phyloP scores from a whole-genome alignment of 805 yeast species.

The Blastobotrys robertii region DNA sequence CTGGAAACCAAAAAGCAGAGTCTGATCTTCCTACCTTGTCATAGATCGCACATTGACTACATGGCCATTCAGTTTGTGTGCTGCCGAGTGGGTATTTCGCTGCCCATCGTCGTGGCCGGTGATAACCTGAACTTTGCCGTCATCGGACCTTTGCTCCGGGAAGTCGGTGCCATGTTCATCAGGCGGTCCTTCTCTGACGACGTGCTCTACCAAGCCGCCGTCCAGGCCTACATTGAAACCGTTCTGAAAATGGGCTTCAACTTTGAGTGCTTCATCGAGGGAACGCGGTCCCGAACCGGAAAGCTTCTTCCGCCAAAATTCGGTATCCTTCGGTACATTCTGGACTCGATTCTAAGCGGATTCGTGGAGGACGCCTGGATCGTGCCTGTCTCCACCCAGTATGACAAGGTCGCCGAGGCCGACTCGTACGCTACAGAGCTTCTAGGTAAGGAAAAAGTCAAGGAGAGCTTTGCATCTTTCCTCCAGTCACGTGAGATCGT shows the following conservation, averaged over 20 bases:
- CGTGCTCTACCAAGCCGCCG: constrained; percentile 35
- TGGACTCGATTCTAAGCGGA: constrained; percentile 38
- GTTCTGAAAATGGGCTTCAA: constrained; percentile 39
- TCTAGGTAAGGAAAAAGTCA: constrained; percentile 46
- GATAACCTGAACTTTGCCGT: constrained; percentile 53
- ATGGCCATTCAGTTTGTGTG: constrained; percentile 46
- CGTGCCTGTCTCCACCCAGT: constrained; percentile 49
- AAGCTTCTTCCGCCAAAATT: constrained; percentile 52
- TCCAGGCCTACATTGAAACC: constrained; percentile 38
- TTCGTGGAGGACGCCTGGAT: constrained; percentile 33
- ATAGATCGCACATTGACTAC: constrained; percentile 54
- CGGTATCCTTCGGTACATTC: constrained; percentile 46
- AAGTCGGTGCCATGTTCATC: constrained; percentile 49
- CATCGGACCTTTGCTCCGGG: constrained; percentile 41
- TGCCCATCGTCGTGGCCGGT: constrained; percentile 56
- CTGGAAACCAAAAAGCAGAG: constrained; percentile 28
- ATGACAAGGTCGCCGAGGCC: constrained; percentile 50
- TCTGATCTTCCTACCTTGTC: constrained; percentile 45
- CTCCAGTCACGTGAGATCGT: constrained; percentile 26
- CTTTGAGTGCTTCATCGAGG: constrained; percentile 54
- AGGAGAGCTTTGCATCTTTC: constrained; percentile 37
- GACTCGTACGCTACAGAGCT: constrained; percentile 46
- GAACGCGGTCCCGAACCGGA: constrained; percentile 61
- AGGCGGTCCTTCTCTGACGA: constrained; percentile 39
- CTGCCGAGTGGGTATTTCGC: constrained; percentile 42